Percentiles rank a stretch among this genome's conserved stretches.
Conservation (phyloP, 2,329 filamentous ascomycete genomes). For the Calonectria pseudoreteaudii region DNA sequence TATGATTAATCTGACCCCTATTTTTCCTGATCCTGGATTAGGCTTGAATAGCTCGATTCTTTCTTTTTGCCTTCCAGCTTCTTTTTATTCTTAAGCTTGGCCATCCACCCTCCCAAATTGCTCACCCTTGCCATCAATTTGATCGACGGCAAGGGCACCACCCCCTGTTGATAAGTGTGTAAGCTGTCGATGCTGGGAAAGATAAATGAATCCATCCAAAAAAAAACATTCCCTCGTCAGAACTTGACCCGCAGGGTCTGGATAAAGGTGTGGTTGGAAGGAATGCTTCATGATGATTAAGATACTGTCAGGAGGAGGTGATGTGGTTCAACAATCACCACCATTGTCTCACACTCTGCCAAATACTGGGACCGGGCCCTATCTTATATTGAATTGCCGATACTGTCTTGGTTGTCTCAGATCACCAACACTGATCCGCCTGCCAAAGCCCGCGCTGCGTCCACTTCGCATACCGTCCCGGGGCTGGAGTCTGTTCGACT, state of each 20-base stretch:
- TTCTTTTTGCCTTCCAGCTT: background rate
- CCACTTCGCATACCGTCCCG: slow-evolving; percentile 40
- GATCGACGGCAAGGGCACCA: background rate
- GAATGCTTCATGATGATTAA: background rate
- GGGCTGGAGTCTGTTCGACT: slow-evolving; percentile 36
- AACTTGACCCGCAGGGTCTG: background rate
- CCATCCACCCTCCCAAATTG: background rate
- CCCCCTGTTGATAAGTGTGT: background rate
- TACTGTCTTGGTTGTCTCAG: background rate
- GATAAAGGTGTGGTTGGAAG: background rate
- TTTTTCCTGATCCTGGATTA: background rate
- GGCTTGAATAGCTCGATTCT: background rate
- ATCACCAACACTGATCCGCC: background rate
- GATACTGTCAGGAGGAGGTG: background rate
- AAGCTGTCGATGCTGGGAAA: background rate
- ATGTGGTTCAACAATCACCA: background rate
- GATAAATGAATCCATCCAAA: background rate
- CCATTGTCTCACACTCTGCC: background rate
- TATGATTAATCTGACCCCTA: background rate
- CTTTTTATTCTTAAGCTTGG: background rate
- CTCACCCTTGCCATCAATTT: background rate
- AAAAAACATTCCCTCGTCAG: background rate
- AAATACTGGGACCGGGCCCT: background rate
- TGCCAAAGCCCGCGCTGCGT: slow-evolving; percentile 14
- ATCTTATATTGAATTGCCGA: background rate